Evolutionary conservation across 2,329 filamentous ascomycete species (phyloP), one percentile per base, ranked within the genome.

Genomic region (Diaporthe caulivora): DNA sequence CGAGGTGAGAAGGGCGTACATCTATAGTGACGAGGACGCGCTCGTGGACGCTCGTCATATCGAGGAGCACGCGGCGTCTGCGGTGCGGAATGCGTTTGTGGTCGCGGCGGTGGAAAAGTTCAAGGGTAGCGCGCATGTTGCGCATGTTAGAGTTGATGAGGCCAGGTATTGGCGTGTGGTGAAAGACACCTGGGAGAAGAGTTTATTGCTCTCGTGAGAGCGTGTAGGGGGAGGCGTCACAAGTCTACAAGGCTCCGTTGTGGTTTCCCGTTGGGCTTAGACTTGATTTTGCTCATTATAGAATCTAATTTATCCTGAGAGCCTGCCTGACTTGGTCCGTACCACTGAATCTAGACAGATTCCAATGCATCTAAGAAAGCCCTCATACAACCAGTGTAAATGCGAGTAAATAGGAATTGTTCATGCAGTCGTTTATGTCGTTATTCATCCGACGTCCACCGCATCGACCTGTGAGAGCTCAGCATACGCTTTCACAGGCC

Each of bases 101-200:
- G 84, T 89, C 0, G 26, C 54, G 2, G 79, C 82, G 60, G 78
- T 80, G 75, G 88, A 89, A 76, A 78, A 79, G 76, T 90, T 90
- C 69, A 79, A 80, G 37, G 82, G 82, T 47, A 88, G 85, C 5
- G 80, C 80, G 31, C 89, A 91, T 78, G 88, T 90, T 31, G 83
- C 86, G 24, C 87, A 89, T 73, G 82, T 84, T 72, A 83, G 85
- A 74, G 77, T 77, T 0, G 85, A 90, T 73, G 79, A 80, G 34
- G 78, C 81, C 58, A 81, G 87, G 71, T 91, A 91, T 77, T 90
- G 89, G 89, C 76, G 75, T 6, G 79, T 83, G 26, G 82, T 90
- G 3, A 83, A 77, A 53, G 82, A 85, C 71, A 83, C 83, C 1
- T 91, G 88, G 88, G 79, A 83, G 47, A 82, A 79, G 58, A 76